A percentile compares a stretch with the other conserved stretches of the same genome.
These are phyloP conservation scores for Gnomoniopsis smithogilvyi DNA, from an alignment of 2,329 filamentous ascomycete genomes.

Conservation along the genomic window DNA sequence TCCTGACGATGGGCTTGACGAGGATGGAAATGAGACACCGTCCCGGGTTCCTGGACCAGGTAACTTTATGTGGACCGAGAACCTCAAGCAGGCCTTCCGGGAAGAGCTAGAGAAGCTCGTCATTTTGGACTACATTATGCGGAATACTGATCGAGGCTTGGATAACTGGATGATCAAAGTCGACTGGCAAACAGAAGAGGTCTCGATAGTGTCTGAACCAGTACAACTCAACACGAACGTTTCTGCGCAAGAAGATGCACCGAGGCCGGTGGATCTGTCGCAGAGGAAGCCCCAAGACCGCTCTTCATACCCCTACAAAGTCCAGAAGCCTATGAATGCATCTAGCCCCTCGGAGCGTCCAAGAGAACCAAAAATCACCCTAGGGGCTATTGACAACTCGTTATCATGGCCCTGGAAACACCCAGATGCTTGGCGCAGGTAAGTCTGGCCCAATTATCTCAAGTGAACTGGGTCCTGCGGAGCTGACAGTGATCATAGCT, in stretches of 20 bases:
- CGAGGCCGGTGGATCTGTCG: conserved; percentile 58
- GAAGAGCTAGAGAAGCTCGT: conserved; percentile 97
- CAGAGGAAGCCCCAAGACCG: conserved; percentile 39
- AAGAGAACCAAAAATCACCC: conserved; percentile 58
- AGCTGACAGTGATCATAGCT: conserved; percentile 54
- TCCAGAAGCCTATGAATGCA: conserved; percentile 82
- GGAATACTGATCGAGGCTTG: conserved; percentile 92
- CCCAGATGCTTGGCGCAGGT: conserved; percentile 78
- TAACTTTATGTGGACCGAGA: conserved; percentile 81
- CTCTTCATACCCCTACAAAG: conserved; percentile 65
- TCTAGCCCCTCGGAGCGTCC: conserved; percentile 46
- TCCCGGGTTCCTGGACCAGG: conserved; percentile 41
- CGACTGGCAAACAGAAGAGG: conserved; percentile 77
- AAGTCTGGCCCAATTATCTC: conserved; percentile 13
- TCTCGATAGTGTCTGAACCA: conserved; percentile 83
- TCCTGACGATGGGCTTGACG: conserved; percentile 59
- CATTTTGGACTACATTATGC: conserved; percentile 98
- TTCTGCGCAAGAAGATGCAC: conserved; percentile 45
- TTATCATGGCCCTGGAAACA: conserved; percentile 99
- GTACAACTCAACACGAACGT: conserved; percentile 62
- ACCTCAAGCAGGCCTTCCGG: conserved; percentile 84
- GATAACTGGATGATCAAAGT: conserved; percentile 99
- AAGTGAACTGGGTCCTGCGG: neutral
- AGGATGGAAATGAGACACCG: conserved; percentile 31
- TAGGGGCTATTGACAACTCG: conserved; percentile 97